Conservation (phyloP, 305 asterid species). For the Plantago coronopus region DNA sequence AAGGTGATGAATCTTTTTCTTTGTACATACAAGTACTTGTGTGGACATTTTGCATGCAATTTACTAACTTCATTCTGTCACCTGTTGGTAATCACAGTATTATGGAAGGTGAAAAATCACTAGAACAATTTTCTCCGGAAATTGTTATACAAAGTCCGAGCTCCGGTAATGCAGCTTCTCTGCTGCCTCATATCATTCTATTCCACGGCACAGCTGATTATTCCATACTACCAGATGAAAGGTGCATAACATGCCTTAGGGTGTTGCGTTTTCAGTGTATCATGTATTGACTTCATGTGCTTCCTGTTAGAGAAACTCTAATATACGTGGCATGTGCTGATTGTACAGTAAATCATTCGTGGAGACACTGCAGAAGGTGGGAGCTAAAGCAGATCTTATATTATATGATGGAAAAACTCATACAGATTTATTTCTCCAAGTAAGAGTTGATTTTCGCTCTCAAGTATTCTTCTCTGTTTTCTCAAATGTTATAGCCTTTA, state of each 20-base stretch:
- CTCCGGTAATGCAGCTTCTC: constrained; percentile 36
- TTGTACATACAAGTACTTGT: constrained; percentile 1
- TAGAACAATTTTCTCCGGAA: constrained; percentile 84
- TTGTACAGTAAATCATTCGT: constrained; percentile 64
- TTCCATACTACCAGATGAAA: constrained; percentile 77
- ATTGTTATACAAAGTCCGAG: constrained; percentile 43
- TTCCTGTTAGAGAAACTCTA: constrained; percentile 11
- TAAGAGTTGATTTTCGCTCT: constrained; percentile 32
- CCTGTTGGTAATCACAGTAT: constrained; percentile 45
- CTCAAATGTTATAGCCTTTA: neutral
- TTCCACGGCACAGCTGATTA: constrained; percentile 77
- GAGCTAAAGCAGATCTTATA: constrained; percentile 67
- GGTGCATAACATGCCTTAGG: constrained; percentile 44
- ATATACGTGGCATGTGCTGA: constrained; percentile 3
- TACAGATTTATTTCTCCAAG: constrained; percentile 93
- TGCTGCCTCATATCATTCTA: constrained; percentile 72
- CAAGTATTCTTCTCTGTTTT: constrained; percentile 4
- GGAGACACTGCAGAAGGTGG: constrained; percentile 49
- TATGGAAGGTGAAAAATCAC: constrained; percentile 88
- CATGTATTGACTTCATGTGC: neutral
- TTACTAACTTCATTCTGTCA: constrained; percentile 2
- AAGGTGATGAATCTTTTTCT: constrained; percentile 45
- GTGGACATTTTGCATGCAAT: constrained; percentile 4
- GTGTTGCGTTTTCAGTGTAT: neutral
- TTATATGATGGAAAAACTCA: constrained; percentile 86